These are phyloP conservation scores for Brettanomyces sp. DNA, from an alignment of 805 yeast species.

Conservation along the genomic window DNA sequence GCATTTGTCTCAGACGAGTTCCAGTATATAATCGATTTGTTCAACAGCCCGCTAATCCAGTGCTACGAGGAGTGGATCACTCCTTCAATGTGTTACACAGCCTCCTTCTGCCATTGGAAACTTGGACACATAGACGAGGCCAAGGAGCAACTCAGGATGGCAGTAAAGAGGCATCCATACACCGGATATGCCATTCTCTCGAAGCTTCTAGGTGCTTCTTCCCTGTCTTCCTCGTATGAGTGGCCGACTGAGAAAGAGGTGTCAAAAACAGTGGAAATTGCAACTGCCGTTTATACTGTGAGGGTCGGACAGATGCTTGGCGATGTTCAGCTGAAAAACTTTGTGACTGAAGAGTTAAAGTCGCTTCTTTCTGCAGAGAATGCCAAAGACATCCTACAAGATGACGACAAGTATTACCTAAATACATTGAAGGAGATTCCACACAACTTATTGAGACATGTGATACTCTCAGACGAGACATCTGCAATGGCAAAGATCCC, in stretches of 20 bases:
- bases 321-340: slow-evolving; percentile 34
- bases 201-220: slow-evolving; percentile 28
- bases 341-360: slow-evolving; percentile 20
- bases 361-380: slow-evolving; percentile 10
- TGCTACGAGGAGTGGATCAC: slow-evolving; percentile 61
- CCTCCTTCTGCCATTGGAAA: slow-evolving; percentile 51
- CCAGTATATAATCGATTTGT: slow-evolving; percentile 49
- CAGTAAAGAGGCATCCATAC: slow-evolving; percentile 49
- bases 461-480: slow-evolving; percentile 61
- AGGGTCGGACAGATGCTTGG: slow-evolving; percentile 50
- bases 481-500: slow-evolving; percentile 67
- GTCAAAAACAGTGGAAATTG: slow-evolving; percentile 28
- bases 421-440: slow-evolving; percentile 35
- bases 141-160: slow-evolving; percentile 32
- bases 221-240: neutral
- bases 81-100: slow-evolving; percentile 61
- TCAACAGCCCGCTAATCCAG: slow-evolving; percentile 44
- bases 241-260: neutral
- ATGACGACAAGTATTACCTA: slow-evolving; percentile 4
- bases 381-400: slow-evolving; percentile 1
- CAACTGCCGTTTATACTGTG: slow-evolving; percentile 49
- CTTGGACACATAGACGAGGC: slow-evolving; percentile 35
- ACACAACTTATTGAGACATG: slow-evolving; percentile 54
- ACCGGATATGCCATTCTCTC: slow-evolving; percentile 43
- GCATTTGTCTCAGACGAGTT: slow-evolving; percentile 59